These are phyloP conservation scores for Blastocystis sp. DNA, from an alignment of 352 stramenopile genomes.

Conservation along the genomic window DNA sequence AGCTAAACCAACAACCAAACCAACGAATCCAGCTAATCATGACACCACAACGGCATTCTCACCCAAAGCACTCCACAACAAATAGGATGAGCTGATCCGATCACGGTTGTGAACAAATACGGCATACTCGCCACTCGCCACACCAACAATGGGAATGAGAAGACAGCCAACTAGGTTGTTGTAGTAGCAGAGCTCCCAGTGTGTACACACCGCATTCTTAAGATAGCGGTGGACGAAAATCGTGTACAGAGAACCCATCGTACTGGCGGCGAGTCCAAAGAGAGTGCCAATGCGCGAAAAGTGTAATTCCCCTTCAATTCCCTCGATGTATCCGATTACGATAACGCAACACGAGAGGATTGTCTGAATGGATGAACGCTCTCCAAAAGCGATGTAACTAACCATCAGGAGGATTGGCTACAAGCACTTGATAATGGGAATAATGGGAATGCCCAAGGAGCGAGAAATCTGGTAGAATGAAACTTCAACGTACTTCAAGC, in stretches of 20 bases:
- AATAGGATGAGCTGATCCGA: constrained; percentile 3
- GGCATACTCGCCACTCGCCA: background rate
- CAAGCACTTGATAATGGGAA: constrained; percentile 49
- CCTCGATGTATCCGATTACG: constrained; percentile 49
- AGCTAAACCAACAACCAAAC: constrained; percentile 33
- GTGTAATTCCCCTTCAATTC: constrained; percentile 46
- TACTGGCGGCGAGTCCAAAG: constrained; percentile 40
- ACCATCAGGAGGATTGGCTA: background rate
- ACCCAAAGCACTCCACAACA: constrained; percentile 38
- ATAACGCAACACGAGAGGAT: constrained; percentile 31
- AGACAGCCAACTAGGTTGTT: constrained; percentile 51
- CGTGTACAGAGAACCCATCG: constrained; percentile 40
- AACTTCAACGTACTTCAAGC: constrained; percentile 63
- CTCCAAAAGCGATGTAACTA: constrained; percentile 55
- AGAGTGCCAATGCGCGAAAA: constrained; percentile 42
- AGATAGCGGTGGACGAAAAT: constrained; percentile 43
- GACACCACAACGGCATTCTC: background rate
- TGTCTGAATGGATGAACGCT: constrained; percentile 13
- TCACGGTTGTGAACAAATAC: background rate
- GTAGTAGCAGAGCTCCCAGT: constrained; percentile 40
- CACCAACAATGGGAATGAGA: background rate
- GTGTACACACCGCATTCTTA: background rate
- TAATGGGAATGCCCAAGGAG: constrained; percentile 54
- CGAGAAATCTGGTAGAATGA: constrained; percentile 63
- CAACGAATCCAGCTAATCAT: constrained; percentile 39